Evolutionary conservation across 2,329 filamentous ascomycete genomes (phyloP), one percentile per base, ranked within the genome.

Genomic region (Diaporthe batatas): DNA sequence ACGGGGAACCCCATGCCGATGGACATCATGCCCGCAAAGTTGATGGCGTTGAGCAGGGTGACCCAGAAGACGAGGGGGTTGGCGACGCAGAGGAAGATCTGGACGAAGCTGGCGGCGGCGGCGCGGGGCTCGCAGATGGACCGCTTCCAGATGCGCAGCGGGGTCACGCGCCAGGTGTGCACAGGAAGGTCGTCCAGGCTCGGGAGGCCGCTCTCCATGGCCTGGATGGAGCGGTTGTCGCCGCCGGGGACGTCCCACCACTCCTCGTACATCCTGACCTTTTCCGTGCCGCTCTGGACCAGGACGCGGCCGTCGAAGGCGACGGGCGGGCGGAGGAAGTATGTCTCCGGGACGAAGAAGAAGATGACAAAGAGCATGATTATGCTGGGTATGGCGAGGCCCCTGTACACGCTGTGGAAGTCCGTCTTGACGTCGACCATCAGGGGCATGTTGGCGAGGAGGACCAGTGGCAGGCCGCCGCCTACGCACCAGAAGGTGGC

Each of bases 271-370:
- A 84, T 78, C 7, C 77, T 79, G 16, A 83, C 77, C 70, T 81
- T 83, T 73, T 84, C 83, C 0, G 81, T 81, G 3, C 79, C 79
- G 18, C 77, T 80, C 72, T 84, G 83, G 1, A 82, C 68, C 4
- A 84, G 71, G 6, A 84, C 81, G 29, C 81, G 80, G 2, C 83
- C 83, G 72, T 84, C 80, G 53, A 83, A 83, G 7, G 83, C 82
- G 11, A 85, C 79, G 0, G 80, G 80, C 0, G 83, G 83, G 1
- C 83, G 79, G 67, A 82, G 78, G 76, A 84, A 85, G 74, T 82
- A 84, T 1, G 81, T 84, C 59, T 84, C 83, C 0, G 82, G 81
- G 29, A 77, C 80, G 16, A 80, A 77, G 29, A 81, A 73, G 39
- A 81, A 78, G 0, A 77, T 76, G 2, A 81, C 70, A 1, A 82